A percentile compares a stretch with the other conserved stretches of the same genome.
phyloP scores from a whole-genome alignment of 768 basidiomycete genomes.

The Leccinum disarticulatum region DNA sequence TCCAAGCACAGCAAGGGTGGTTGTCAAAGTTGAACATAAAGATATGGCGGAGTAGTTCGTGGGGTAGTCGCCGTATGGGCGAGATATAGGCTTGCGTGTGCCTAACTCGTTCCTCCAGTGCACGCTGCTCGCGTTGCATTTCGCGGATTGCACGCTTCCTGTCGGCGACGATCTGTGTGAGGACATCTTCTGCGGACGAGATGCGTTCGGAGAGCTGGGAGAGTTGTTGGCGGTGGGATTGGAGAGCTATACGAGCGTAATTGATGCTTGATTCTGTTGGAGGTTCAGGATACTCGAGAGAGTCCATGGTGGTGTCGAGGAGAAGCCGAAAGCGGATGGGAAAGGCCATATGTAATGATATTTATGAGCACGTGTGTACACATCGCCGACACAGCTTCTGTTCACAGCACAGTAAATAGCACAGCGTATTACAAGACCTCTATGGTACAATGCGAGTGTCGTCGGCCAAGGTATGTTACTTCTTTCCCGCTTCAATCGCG shows the following conservation, averaged over 20 bases:
- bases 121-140: conserved; percentile 48
- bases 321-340: conserved; percentile 20
- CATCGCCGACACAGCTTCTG: background rate
- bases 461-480: conserved; percentile 39
- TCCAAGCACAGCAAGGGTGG: conserved; percentile 75
- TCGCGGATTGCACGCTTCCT: conserved; percentile 53
- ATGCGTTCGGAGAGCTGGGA: conserved; percentile 46
- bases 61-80: conserved; percentile 68
- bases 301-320: conserved; percentile 28
- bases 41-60: conserved; percentile 71
- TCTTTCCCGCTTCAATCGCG: conserved; percentile 80
- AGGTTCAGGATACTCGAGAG: conserved; percentile 47
- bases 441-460: conserved; percentile 23
- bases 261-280: conserved; percentile 55
- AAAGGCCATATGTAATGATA: conserved; percentile 10
- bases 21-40: conserved; percentile 70
- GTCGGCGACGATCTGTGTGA: conserved; percentile 59
- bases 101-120: conserved; percentile 48
- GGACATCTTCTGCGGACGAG: conserved; percentile 49
- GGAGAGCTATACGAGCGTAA: conserved; percentile 51
- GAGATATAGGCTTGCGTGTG: conserved; percentile 65
- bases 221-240: conserved; percentile 27
- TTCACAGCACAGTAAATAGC: conserved; percentile 12
- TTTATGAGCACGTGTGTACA: conserved; percentile 26
- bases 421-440: conserved; percentile 30